Evolutionary conservation across 164 flowering plant species (phyloP).

Genomic region (Piper longum): DNA sequence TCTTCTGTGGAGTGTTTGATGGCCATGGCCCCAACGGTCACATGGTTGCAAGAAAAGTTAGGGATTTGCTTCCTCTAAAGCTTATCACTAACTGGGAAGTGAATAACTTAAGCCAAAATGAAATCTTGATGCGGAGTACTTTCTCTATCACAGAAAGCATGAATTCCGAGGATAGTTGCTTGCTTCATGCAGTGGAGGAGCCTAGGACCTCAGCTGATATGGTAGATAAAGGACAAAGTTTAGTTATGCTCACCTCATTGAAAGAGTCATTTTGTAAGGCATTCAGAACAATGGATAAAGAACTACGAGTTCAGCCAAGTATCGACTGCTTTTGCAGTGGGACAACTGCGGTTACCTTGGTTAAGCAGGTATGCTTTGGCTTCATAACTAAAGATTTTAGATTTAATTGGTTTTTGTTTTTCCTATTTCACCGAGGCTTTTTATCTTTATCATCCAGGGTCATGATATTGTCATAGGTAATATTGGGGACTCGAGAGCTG

Average conservation of each 20-base stretch:
- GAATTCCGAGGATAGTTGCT: slow-evolving; percentile 46
- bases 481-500: slow-evolving; percentile 95
- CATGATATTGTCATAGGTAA: slow-evolving; percentile 79
- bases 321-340: slow-evolving; percentile 96
- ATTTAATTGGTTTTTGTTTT: not conserved
- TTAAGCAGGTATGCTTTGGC: slow-evolving; percentile 60
- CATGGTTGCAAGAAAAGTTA: slow-evolving; percentile 89
- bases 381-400: not conserved
- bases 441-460: slow-evolving; percentile 39
- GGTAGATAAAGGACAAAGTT: slow-evolving; percentile 43
- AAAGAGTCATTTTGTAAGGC: slow-evolving; percentile 85
- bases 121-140: slow-evolving; percentile 40
- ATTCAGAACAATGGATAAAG: slow-evolving; percentile 83
- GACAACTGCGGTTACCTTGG: slow-evolving; percentile 86
- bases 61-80: slow-evolving; percentile 84
- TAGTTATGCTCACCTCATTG: slow-evolving; percentile 50
- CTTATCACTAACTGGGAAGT: slow-evolving; percentile 86
- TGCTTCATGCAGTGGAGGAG: slow-evolving; percentile 45
- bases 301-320: slow-evolving; percentile 45
- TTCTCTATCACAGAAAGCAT: slow-evolving; percentile 40
- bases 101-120: slow-evolving; percentile 29
- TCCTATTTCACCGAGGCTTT: not conserved
- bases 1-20: slow-evolving; percentile 98
- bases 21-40: slow-evolving; percentile 98
- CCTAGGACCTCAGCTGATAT: slow-evolving; percentile 32